Base-by-base conservation (phyloP, 805 yeast species). In the Scheffersomyces coipomensis region DNA sequence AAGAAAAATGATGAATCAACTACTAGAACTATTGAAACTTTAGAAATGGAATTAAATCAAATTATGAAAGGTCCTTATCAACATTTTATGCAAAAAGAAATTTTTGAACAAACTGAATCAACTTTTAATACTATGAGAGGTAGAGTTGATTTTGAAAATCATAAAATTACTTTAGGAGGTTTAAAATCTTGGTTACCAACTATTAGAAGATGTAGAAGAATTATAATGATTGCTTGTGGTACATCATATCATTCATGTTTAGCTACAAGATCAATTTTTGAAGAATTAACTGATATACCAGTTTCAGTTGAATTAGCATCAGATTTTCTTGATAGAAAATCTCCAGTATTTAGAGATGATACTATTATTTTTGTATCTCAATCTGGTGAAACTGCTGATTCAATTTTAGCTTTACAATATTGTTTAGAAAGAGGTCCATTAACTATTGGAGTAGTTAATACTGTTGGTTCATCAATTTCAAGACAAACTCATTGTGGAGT, bases 41-140 rank as follows among this genome's bases (percentile, higher is more conserved):
- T 93, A 56, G 99, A 93, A 71, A 78, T 93, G 85, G 97, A 93
- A 72, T 79, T 93, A 61, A 93, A 95, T 46, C 95, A 93, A 71
- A 91, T 93, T 62, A 93, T 93, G 98, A 91, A 89, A 73, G 99
- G 99, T 56, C 85, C 87, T 47, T 91, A 85, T 72, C 82, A 79
- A 53, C 99, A 93, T 70, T 93, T 91, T 67, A 93, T 93, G 99
- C 95, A 89, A 71, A 93, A 93, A 76, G 99, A 93, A 72, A 93
- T 93, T 53, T 88, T 85, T 59, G 99, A 93, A 69, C 99, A 93
- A 71, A 99, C 99, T 27, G 99, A 93, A 60, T 90, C 98, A 3
- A 85, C 97, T 37, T 85, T 90, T 64, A 93, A 93, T 73, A 93
- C 99, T 37, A 93, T 93, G 99, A 85, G 99, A 75, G 99, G 99